Evolutionary conservation across 2,329 filamentous ascomycete species (phyloP).

Genomic region (Botrytis fabae): DNA sequence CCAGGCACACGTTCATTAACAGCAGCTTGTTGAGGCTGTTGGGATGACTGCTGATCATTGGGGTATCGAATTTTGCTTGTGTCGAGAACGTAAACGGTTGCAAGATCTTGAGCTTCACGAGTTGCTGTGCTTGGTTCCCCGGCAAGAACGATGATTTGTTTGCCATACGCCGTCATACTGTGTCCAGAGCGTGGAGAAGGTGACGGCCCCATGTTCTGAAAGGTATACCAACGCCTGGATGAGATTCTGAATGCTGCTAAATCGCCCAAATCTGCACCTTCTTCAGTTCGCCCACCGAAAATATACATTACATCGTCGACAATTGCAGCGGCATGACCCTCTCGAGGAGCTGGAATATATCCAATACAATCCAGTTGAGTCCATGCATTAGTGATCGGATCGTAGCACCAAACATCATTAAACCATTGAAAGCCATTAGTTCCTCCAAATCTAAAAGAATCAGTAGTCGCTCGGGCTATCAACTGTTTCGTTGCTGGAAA

Average conservation of each 20-base stretch:
- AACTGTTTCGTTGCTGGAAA: slow-evolving; percentile 30
- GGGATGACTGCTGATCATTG: slow-evolving; percentile 58
- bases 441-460: slow-evolving; percentile 75
- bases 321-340: slow-evolving; percentile 90
- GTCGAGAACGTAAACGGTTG: slow-evolving; percentile 87
- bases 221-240: slow-evolving; percentile 94
- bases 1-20: slow-evolving; percentile 45
- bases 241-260: slow-evolving; percentile 82
- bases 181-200: slow-evolving; percentile 92
- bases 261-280: slow-evolving; percentile 89
- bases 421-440: slow-evolving; percentile 97
- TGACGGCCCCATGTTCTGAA: slow-evolving; percentile 98
- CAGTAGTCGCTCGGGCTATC: slow-evolving; percentile 23
- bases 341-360: slow-evolving; percentile 89
- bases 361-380: slow-evolving; percentile 91
- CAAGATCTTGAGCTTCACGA: slow-evolving; percentile 78
- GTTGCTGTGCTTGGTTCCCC: slow-evolving; percentile 91
- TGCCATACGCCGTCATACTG: slow-evolving; percentile 94
- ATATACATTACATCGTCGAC: slow-evolving; percentile 99
- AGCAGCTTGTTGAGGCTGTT: slow-evolving; percentile 43
- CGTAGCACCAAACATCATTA: slow-evolving; percentile 98
- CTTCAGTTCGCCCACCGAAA: slow-evolving; percentile 92
- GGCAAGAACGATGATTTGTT: slow-evolving; percentile 87
- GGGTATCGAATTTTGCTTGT: slow-evolving; percentile 97
- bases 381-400: slow-evolving; percentile 81